Percentiles rank a stretch among this genome's conserved stretches.
Evolutionary conservation across 495 filamentous ascomycete genomes (phyloP).

Genomic region (Trichoderma reesei): DNA sequence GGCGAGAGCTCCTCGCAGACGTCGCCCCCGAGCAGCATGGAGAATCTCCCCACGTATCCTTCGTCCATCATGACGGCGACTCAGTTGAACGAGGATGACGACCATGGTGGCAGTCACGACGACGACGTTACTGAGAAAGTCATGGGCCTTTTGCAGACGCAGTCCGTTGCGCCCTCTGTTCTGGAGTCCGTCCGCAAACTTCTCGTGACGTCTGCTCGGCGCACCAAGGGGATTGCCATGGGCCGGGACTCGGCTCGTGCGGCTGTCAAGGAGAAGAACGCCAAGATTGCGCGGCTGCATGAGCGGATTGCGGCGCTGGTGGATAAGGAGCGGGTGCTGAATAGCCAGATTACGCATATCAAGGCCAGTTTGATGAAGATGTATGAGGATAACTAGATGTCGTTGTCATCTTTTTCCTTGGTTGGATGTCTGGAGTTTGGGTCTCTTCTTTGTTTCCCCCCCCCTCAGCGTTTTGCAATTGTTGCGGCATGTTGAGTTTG

Average conservation of each 20-base stretch:
- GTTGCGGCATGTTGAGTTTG: too few species aligned
- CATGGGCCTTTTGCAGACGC: constrained; percentile 2
- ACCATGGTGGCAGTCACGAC: background rate
- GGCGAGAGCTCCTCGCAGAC: background rate
- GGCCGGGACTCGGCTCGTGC: constrained; percentile 4
- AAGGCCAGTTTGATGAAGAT: constrained; percentile 9
- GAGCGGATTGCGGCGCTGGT: constrained; percentile 5
- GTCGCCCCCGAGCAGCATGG: constrained; percentile 1
- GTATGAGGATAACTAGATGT: background rate
- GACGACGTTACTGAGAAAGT: background rate
- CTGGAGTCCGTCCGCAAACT: background rate
- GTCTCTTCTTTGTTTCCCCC: too few species aligned
- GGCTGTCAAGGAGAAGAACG: constrained; percentile 1
- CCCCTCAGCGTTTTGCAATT: too few species aligned
- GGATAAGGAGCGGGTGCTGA: background rate
- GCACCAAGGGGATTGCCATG: constrained; percentile 3
- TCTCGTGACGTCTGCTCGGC: background rate
- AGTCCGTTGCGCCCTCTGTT: background rate
- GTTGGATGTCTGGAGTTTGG: background rate
- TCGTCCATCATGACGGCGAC: background rate
- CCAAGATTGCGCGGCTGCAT: constrained; percentile 1
- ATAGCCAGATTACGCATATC: constrained; percentile 1
- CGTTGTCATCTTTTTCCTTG: background rate
- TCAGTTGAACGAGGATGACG: background rate
- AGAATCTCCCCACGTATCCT: background rate